Evolutionary conservation across 164 flowering plant genomes (phyloP), one percentile per base, ranked within the genome.

Genomic region (Brasenia schreberi): DNA sequence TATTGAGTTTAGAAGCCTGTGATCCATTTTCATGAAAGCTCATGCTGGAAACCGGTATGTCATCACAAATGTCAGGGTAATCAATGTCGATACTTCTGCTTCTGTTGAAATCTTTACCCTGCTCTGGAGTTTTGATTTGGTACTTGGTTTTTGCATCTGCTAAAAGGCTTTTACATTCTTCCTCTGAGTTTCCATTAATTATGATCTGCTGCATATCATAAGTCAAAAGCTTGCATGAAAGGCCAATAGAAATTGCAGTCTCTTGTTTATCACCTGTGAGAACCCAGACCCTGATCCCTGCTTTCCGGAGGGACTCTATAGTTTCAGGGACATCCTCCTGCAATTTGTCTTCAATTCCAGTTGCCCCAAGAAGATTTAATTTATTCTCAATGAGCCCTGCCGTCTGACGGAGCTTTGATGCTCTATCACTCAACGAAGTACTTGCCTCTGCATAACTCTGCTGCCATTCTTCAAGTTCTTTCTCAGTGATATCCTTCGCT

Each of bases 251-350:
- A 74, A 92, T 86, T 64, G 97, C 97, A 43, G 97, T 92, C 72
- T 92, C 97, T 72, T 92, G 97, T 79, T 92, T 92, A 77, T 92
- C 97, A 16, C 97, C 97, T 63, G 97, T 92, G 69, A 92, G 83
- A 74, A 92, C 96, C 96, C 96, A 92, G 69, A 92, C 94, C 68
- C 87, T 89, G 62, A 92, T 87, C 72, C 97, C 97, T 44, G 97
- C 97, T 78, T 87, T 87, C 49, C 97, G 75, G 18, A 92, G 94
- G 65, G 94, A 84, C 76, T 92, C 97, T 71, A 92, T 92, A 70
- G 97, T 67, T 79, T 92, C 96, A 17, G 97, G 97, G 14, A 92
- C 97, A 75, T 96, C 96, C 66, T 84, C 89, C 79, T 92, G 97
- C 62, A 92, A 73, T 73, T 83, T 89, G 77, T 92, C 97, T 76